phyloP scores from a whole-genome alignment of 495 filamentous ascomycete species.

The Stereocaulon alpinum region DNA sequence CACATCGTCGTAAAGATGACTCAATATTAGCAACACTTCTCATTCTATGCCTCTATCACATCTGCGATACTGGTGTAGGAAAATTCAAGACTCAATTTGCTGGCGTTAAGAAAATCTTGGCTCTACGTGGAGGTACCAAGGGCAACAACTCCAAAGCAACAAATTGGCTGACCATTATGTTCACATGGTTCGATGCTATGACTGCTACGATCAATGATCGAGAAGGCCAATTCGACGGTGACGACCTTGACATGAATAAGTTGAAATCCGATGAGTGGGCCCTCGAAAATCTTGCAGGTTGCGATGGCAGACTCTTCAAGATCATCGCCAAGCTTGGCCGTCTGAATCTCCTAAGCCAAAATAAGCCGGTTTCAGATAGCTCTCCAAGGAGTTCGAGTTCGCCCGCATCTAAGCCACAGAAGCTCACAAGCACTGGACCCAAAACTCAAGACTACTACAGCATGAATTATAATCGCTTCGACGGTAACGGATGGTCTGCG shows the following conservation, averaged over 20 bases:
- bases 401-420: constrained; percentile 23
- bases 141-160: constrained; percentile 54
- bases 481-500: constrained; percentile 51
- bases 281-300: constrained; percentile 80
- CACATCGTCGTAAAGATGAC: constrained; percentile 63
- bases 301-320: constrained; percentile 72
- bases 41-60: constrained; percentile 82
- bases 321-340: constrained; percentile 68
- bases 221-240: constrained; percentile 73
- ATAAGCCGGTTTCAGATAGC: constrained; percentile 42
- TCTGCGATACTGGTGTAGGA: constrained; percentile 83
- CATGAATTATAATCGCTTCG: constrained; percentile 45
- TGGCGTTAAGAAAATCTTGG: constrained; percentile 83
- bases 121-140: constrained; percentile 56
- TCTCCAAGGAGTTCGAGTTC: constrained; percentile 22
- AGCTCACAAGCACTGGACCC: constrained; percentile 30
- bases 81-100: constrained; percentile 92
- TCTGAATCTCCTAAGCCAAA: constrained; percentile 81
- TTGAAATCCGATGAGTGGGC: constrained; percentile 60
- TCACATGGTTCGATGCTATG: constrained; percentile 94
- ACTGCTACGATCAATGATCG: constrained; percentile 85
- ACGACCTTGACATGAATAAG: constrained; percentile 55
- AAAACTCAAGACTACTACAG: constrained; percentile 40
- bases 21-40: constrained; percentile 82
- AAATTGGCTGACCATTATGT: constrained; percentile 91